Evolutionary conservation across 73 alveolate genomes (phyloP), one percentile per base, ranked within the genome.

Genomic region (Paramecium primaurelia): DNA sequence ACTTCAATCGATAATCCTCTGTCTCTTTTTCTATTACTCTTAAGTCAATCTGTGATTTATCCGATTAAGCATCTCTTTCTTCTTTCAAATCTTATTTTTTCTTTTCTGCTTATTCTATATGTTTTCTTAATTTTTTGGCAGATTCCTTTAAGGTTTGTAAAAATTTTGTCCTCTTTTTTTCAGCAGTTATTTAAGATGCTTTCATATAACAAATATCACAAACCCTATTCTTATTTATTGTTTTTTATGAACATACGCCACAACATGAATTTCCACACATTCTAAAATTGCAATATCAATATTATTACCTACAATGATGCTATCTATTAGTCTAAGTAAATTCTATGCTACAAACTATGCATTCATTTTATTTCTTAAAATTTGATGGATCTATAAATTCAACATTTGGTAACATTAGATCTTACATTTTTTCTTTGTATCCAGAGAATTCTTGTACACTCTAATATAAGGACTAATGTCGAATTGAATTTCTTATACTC

Each of bases 191-290:
- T 68, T 68, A 25, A 32, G 85, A 68, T 34, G 54, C 85, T n/a
- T 68, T 68, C 42, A 68, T 30, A n/a, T 14, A 68, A 7, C 85
- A 68, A 16, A 68, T 36, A 25, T 68, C 85, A 26, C 85, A 68
- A 16, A 36, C 85, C 26, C 85, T 68, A 14, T 68, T 34, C 49
- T 68, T 34, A 8, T 68, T 68, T 1, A 68, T 68, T 22, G 85
- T 25, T 28, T 36, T 68, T 68, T 30, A 14, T 25, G 85, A 68
- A 68, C 85, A 68, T 68, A 32, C 16, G 28, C 85, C 85, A 28
- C 85, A 68, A 68, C 85, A 68, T 20, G 85, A 32, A 26, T 68
- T 68, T 68, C 54, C 85, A 26, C 85, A 68, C 85, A 68, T 68
- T 68, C 85, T 68, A 26, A 32, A 32, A 4, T 0, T 22, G 5